These are phyloP conservation scores for Tilletia horrida DNA, from an alignment of 1,284 basidiomycete species.

Conservation along the genomic window DNA sequence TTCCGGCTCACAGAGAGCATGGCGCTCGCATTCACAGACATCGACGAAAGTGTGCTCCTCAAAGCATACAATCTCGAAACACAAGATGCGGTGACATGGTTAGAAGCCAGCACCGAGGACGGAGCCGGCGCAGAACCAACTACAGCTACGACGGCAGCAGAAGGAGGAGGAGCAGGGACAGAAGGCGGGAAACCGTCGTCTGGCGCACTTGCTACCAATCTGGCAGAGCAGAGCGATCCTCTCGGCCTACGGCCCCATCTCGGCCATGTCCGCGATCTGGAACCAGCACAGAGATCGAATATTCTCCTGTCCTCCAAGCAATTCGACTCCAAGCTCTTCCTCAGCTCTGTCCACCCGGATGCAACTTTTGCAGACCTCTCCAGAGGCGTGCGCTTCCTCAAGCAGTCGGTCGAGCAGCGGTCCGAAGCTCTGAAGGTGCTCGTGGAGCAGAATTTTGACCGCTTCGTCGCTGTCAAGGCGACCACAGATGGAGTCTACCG, in stretches of 20 bases:
- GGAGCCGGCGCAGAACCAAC: background rate
- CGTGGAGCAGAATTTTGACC: slow-evolving; percentile 96
- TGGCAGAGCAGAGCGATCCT: slow-evolving; percentile 52
- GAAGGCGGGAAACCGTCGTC: background rate
- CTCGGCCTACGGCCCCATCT: slow-evolving; percentile 46
- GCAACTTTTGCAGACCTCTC: slow-evolving; percentile 86
- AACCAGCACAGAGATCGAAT: slow-evolving; percentile 35
- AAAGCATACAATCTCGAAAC: slow-evolving; percentile 46
- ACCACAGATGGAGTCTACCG: slow-evolving; percentile 87
- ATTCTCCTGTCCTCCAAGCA: slow-evolving; percentile 70
- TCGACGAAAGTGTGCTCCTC: slow-evolving; percentile 34
- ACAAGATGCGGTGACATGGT: slow-evolving; percentile 38
- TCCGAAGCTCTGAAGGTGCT: slow-evolving; percentile 89
- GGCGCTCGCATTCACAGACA: slow-evolving; percentile 24
- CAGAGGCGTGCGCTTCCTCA: slow-evolving; percentile 55
- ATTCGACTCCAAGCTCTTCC: slow-evolving; percentile 91
- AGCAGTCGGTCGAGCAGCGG: slow-evolving; percentile 56
- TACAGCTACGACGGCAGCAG: background rate
- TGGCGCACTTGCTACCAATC: slow-evolving; percentile 3
- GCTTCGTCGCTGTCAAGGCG: slow-evolving; percentile 95
- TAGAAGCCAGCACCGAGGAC: slow-evolving; percentile 23
- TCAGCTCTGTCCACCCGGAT: slow-evolving; percentile 88
- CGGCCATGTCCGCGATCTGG: slow-evolving; percentile 57
- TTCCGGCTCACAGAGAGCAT: background rate
- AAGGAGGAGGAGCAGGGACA: background rate